Evolutionary conservation across 1,284 basidiomycete genomes (phyloP), one percentile per base, ranked within the genome.

Genomic region (Pyrrhoderma lamaoense): DNA sequence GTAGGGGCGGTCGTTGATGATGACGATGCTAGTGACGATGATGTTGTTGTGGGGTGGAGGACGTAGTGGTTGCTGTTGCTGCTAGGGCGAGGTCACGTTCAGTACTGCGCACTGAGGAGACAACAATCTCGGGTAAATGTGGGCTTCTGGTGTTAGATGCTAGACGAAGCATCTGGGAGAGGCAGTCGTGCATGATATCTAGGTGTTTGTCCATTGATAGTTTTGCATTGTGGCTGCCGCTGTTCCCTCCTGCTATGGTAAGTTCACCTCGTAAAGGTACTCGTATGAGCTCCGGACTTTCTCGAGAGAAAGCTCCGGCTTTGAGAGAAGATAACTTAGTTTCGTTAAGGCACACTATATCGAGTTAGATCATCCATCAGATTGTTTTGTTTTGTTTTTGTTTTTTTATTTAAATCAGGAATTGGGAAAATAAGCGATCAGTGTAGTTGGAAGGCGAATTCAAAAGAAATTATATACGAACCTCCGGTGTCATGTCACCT

Each of bases 401-500:
- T 31, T n/a, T n/a, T n/a, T n/a, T n/a, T n/a, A n/a, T n/a, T n/a
- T n/a, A n/a, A n/a, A n/a, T n/a, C n/a, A n/a, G n/a, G n/a, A n/a
- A n/a, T n/a, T n/a, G n/a, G n/a, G n/a, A n/a, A n/a, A n/a, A n/a
- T n/a, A n/a, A n/a, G n/a, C n/a, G n/a, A n/a, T n/a, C n/a, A n/a
- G n/a, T n/a, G n/a, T n/a, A n/a, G n/a, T n/a, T n/a, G n/a, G n/a
- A n/a, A n/a, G n/a, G n/a, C n/a, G n/a, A n/a, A n/a, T n/a, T n/a
- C n/a, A 11, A 31, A 31, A 31, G 53, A 54, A 36, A 53, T 34
- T 13, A 25, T 50, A 22, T 35, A 27, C 66, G 58, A 56, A 89
- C 90, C 77, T 96, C 93, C 11, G 91, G 89, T 1, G 93, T 95
- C 93, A 96, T 95, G 65, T 96, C 93, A 22, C 78, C 81, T 8